These are phyloP conservation scores for Kwoniella mangroviensis DNA, from an alignment of 768 basidiomycete species.

Conservation along the genomic window DNA sequence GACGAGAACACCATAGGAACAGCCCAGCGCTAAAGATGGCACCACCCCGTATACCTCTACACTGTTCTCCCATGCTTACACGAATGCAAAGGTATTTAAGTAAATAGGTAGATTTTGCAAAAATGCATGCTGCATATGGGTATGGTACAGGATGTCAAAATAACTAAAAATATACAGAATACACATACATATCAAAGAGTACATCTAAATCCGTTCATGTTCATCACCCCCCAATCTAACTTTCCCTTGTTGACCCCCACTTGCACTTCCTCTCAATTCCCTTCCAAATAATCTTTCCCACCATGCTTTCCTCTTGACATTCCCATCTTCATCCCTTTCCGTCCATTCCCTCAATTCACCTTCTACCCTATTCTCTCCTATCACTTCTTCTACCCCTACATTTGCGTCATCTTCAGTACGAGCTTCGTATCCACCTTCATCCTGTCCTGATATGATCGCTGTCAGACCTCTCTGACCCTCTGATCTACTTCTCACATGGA, in stretches of 20 bases:
- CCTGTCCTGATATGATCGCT: constrained; percentile 36
- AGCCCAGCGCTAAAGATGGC: not conserved
- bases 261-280: constrained; percentile 4
- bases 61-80: not conserved
- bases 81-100: not conserved
- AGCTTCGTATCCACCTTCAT: constrained; percentile 9
- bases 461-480: constrained; percentile 36
- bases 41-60: not conserved
- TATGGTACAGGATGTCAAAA: not conserved
- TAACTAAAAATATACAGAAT: not conserved
- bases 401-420: not conserved
- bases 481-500: constrained; percentile 35
- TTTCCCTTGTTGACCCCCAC: constrained; percentile 7
- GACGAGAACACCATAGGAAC: not conserved
- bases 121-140: not conserved
- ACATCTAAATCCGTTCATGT: not conserved
- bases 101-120: too few relatives aligned
- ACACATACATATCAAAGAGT: not conserved
- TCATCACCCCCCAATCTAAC: not conserved
- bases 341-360: constrained; percentile 21
- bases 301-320: constrained; percentile 11
- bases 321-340: not conserved
- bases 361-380: constrained; percentile 10
- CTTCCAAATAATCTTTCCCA: constrained; percentile 26
- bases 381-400: not conserved